Percentiles rank a stretch among this genome's conserved stretches.
Evolutionary conservation across 2,329 filamentous ascomycete species (phyloP).

Genomic region (Exophiala phaeomuriformis): DNA sequence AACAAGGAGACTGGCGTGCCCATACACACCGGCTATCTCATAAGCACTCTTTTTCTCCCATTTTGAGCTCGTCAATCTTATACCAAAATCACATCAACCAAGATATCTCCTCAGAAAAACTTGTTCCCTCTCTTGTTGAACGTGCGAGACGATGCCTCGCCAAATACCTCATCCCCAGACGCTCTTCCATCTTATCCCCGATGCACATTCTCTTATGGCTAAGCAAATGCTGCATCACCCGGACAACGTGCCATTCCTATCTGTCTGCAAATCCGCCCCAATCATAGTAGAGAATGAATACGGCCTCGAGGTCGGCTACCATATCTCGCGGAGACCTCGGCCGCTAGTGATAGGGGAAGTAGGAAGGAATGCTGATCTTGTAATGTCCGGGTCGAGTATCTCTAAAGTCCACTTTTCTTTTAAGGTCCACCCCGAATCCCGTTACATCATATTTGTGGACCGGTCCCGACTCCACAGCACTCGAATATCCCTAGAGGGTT

Average conservation of each 20-base stretch:
- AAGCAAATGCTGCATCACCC: constrained; percentile 7
- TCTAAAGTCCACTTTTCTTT: constrained; percentile 8
- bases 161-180: constrained; percentile 8
- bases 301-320: constrained; percentile 9
- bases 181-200: constrained; percentile 8
- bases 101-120: neutral
- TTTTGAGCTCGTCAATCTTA: neutral
- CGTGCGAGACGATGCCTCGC: constrained; percentile 7
- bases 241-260: constrained; percentile 7
- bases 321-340: constrained; percentile 8
- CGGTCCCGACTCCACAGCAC: constrained; percentile 8
- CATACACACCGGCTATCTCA: neutral
- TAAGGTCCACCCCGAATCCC: constrained; percentile 9
- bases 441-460: constrained; percentile 5
- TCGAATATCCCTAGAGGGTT: neutral
- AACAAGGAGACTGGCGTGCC: neutral
- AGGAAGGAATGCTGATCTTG: constrained; percentile 7
- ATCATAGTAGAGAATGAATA: neutral
- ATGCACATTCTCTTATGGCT: constrained; percentile 1
- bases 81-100: neutral
- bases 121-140: neutral
- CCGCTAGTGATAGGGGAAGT: constrained; percentile 10
- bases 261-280: constrained; percentile 3
- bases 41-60: neutral
- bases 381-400: constrained; percentile 5